phyloP scores from a whole-genome alignment of 1,284 basidiomycete species.

The Sporisorium sorghi region DNA sequence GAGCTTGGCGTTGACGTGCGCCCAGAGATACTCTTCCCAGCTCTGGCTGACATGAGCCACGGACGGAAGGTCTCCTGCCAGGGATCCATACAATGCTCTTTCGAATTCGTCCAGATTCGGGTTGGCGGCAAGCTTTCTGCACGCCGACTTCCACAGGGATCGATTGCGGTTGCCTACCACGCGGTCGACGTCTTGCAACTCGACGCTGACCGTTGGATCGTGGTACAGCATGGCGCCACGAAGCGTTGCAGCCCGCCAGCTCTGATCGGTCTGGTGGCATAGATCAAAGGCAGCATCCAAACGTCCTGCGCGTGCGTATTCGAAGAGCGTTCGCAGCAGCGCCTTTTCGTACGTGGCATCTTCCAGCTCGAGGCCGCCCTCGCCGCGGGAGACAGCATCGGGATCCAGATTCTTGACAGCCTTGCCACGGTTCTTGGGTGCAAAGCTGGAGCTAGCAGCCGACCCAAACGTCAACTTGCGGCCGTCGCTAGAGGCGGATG shows the following conservation, averaged over 20 bases:
- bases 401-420: slow-evolving; percentile 63
- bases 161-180: slow-evolving; percentile 65
- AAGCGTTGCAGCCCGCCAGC: slow-evolving; percentile 89
- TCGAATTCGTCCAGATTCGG: slow-evolving; percentile 79
- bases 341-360: slow-evolving; percentile 78
- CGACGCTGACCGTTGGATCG: slow-evolving; percentile 45
- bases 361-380: slow-evolving; percentile 60
- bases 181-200: slow-evolving; percentile 46
- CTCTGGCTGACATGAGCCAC: slow-evolving; percentile 79
- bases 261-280: slow-evolving; percentile 84
- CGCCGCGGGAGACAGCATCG: slow-evolving; percentile 59
- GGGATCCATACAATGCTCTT: slow-evolving; percentile 85
- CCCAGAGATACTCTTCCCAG: slow-evolving; percentile 97
- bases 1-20: slow-evolving; percentile 83
- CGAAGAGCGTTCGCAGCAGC: slow-evolving; percentile 79
- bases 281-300: slow-evolving; percentile 84
- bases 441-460: slow-evolving; percentile 42
- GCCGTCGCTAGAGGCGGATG: slow-evolving; percentile 20
- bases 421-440: slow-evolving; percentile 51
- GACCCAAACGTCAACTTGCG: slow-evolving; percentile 39
- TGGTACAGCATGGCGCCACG: slow-evolving; percentile 75
- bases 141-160: slow-evolving; percentile 64
- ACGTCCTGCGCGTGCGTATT: slow-evolving; percentile 82
- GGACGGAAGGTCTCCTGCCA: slow-evolving; percentile 83
- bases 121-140: slow-evolving; percentile 58